phyloP scores from a whole-genome alignment of 192 early-diverging fungal genomes.

The Dimargaris cristalligena region DNA sequence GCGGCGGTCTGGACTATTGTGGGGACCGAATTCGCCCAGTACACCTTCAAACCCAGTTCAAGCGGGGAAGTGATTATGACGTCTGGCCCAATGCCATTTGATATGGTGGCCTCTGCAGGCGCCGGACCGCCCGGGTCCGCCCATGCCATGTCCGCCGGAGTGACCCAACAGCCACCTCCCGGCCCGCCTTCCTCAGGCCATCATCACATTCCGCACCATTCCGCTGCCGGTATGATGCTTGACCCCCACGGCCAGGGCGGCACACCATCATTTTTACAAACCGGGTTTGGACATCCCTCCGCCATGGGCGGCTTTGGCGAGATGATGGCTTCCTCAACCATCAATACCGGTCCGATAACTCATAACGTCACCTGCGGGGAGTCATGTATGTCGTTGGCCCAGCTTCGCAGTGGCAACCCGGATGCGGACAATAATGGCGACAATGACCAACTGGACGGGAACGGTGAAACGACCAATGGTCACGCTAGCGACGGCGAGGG shows the following conservation, averaged over 20 bases:
- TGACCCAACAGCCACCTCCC: conserved; percentile 17
- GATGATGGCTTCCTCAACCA: too few relatives aligned
- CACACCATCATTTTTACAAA: too few relatives aligned
- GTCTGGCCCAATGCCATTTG: not conserved
- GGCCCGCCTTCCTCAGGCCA: conserved; percentile 22
- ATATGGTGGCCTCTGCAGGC: conserved; percentile 11
- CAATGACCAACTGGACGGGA: not conserved
- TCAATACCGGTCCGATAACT: too few relatives aligned
- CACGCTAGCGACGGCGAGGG: not conserved
- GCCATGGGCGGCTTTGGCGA: too few relatives aligned
- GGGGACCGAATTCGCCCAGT: conserved; percentile 43
- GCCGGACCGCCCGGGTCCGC: conserved; percentile 33
- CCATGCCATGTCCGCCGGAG: conserved; percentile 23
- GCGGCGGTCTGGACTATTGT: conserved; percentile 87
- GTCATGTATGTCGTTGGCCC: too few relatives aligned
- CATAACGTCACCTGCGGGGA: too few relatives aligned
- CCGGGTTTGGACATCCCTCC: too few relatives aligned
- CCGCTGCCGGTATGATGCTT: too few relatives aligned
- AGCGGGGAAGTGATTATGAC: conserved; percentile 8
- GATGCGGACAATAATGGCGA: not conserved
- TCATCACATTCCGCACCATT: not conserved
- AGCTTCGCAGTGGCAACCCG: too few relatives aligned
- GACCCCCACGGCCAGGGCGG: too few relatives aligned
- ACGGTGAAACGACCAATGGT: not conserved
- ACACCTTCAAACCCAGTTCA: conserved; percentile 16